Percentiles rank a stretch among this genome's conserved stretches.
Evolutionary conservation across 768 basidiomycete species (phyloP).

Genomic region (Auriscalpium orientale): DNA sequence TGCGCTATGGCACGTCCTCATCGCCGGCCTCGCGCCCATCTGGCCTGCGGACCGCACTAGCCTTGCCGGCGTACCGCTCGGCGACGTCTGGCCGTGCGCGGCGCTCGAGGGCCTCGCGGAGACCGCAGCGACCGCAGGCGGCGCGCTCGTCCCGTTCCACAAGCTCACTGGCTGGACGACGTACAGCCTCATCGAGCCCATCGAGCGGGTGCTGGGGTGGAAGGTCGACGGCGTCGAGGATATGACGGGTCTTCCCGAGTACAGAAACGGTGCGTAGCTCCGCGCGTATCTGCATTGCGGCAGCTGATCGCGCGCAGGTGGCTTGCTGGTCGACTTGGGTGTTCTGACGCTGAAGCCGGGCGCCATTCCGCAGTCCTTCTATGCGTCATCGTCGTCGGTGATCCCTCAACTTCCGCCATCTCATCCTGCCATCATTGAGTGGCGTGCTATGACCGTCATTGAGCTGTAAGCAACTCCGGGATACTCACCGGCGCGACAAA

Average conservation of each 20-base stretch:
- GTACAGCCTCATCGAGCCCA: slow-evolving; percentile 80
- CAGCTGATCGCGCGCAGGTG: slow-evolving; percentile 41
- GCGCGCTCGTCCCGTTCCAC: slow-evolving; percentile 86
- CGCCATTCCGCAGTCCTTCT: slow-evolving; percentile 37
- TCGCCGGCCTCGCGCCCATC: slow-evolving; percentile 76
- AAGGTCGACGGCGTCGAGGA: slow-evolving; percentile 72
- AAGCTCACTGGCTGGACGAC: slow-evolving; percentile 94
- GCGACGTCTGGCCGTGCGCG: slow-evolving; percentile 90
- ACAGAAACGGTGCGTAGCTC: slow-evolving; percentile 69
- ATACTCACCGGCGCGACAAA: background rate
- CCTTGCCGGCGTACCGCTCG: slow-evolving; percentile 64
- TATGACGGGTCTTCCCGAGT: slow-evolving; percentile 92
- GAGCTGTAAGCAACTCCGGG: slow-evolving; percentile 53
- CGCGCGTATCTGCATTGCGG: slow-evolving; percentile 4
- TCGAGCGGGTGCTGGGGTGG: slow-evolving; percentile 76
- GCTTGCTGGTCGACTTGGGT: slow-evolving; percentile 78
- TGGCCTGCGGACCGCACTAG: slow-evolving; percentile 77
- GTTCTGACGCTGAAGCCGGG: slow-evolving; percentile 62
- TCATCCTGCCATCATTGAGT: slow-evolving; percentile 90
- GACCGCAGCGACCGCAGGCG: slow-evolving; percentile 37
- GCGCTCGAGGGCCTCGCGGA: slow-evolving; percentile 35
- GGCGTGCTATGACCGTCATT: slow-evolving; percentile 94
- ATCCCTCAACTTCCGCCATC: slow-evolving; percentile 64
- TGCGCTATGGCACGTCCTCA: slow-evolving; percentile 74
- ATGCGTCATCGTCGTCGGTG: slow-evolving; percentile 37